Percentiles rank a stretch among this genome's conserved stretches.
Evolutionary conservation across 2,329 filamentous ascomycete genomes (phyloP).

Genomic region (Trichoderma afroharzianum): DNA sequence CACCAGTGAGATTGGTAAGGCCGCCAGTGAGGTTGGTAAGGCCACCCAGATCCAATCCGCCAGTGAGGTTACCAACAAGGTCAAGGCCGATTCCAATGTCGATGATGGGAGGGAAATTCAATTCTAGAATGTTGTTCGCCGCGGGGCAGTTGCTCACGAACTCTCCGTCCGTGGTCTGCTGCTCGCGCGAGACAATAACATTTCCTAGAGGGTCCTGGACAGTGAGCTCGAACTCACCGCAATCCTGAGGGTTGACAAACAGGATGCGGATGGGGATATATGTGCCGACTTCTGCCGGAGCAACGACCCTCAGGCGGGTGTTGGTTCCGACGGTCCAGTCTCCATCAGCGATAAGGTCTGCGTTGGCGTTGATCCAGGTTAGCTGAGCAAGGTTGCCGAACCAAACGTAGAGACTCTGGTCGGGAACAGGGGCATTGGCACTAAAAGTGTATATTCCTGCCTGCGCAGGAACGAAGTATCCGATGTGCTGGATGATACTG

Average conservation of each 20-base stretch:
- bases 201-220: not conserved
- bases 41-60: too few species aligned
- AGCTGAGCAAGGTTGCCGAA: not conserved
- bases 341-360: not conserved
- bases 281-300: not conserved
- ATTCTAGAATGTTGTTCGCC: not conserved
- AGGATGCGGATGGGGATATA: slow-evolving; percentile 11
- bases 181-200: not conserved
- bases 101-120: not conserved
- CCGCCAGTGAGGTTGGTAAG: too few species aligned
- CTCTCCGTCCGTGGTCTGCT: not conserved
- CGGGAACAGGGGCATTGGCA: not conserved
- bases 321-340: not conserved
- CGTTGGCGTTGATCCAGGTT: not conserved
- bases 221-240: not conserved
- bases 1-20: not conserved
- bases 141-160: not conserved
- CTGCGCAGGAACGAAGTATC: not conserved
- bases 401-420: not conserved
- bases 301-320: not conserved
- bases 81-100: not conserved
- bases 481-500: slow-evolving; percentile 2
- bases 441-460: not conserved
- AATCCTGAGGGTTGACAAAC: slow-evolving; percentile 1
- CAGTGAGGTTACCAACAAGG: not conserved